Conservation (phyloP, 2,329 filamentous ascomycete genomes). For the Ophiognomonia clavigignenti-juglandacearum region DNA sequence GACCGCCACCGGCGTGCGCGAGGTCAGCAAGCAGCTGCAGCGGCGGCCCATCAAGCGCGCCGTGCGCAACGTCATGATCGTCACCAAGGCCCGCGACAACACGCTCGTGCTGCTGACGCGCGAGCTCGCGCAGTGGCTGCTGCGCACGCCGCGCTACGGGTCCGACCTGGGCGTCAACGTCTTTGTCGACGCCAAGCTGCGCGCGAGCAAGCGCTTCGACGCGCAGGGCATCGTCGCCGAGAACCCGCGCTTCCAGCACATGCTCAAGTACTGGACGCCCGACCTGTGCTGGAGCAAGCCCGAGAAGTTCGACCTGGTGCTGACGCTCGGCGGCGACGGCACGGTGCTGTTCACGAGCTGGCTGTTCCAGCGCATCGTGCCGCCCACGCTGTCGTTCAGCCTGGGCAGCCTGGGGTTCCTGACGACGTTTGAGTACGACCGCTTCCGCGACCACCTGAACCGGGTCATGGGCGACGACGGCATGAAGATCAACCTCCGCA, state of each 20-base stretch:
- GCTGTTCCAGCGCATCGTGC: constrained; percentile 87
- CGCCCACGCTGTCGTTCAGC: constrained; percentile 79
- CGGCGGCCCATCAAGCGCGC: constrained; percentile 86
- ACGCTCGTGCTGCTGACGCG: constrained; percentile 83
- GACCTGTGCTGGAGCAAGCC: constrained; percentile 92
- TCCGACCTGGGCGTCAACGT: constrained; percentile 90
- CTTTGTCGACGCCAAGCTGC: constrained; percentile 95
- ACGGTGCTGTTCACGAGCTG: constrained; percentile 86
- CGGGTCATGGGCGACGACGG: constrained; percentile 89
- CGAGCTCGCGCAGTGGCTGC: constrained; percentile 82
- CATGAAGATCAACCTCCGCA: constrained; percentile 95
- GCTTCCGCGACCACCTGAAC: constrained; percentile 82
- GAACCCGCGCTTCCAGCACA: constrained; percentile 71
- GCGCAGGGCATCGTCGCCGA: constrained; percentile 66
- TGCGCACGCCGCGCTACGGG: constrained; percentile 84
- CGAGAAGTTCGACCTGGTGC: constrained; percentile 91
- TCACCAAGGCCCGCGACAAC: constrained; percentile 96
- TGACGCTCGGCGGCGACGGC: constrained; percentile 81
- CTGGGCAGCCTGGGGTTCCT: constrained; percentile 83
- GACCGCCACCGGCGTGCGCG: constrained; percentile 89
- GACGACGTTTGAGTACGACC: constrained; percentile 81
- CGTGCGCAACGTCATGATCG: constrained; percentile 94
- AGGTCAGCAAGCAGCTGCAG: constrained; percentile 93
- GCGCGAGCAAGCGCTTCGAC: constrained; percentile 82
- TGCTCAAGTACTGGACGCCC: constrained; percentile 94